Evolutionary conservation across 345 rosid genomes (phyloP).

Genomic region (Rubroshorea leprosula): DNA sequence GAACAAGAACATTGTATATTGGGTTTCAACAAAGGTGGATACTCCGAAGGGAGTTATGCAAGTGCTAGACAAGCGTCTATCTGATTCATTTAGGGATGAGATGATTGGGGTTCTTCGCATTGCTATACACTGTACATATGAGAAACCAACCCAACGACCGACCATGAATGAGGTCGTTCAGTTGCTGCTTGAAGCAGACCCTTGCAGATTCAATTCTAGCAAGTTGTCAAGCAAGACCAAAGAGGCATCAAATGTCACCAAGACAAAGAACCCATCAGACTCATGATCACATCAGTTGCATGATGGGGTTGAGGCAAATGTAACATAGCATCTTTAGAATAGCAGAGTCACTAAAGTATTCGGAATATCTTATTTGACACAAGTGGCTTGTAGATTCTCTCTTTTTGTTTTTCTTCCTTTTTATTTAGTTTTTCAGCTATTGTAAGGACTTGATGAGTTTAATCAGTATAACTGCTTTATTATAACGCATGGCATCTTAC

Average conservation of each 20-base stretch:
- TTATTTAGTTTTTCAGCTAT: constrained; percentile 15
- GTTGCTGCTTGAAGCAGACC: constrained; percentile 60
- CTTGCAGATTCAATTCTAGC: constrained; percentile 41
- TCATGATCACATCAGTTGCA: constrained; percentile 12
- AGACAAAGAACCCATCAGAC: constrained; percentile 34
- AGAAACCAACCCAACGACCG: constrained; percentile 59
- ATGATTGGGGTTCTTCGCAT: constrained; percentile 66
- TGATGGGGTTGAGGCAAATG: constrained; percentile 17
- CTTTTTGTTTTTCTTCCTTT: not conserved
- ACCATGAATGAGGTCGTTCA: constrained; percentile 88
- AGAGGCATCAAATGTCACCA: constrained; percentile 34
- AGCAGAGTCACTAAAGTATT: constrained; percentile 12
- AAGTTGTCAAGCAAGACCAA: constrained; percentile 46
- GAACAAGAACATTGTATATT: constrained; percentile 70
- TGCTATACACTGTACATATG: constrained; percentile 71
- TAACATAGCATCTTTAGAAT: constrained; percentile 15
- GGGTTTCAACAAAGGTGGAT: constrained; percentile 71
- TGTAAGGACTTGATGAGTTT: constrained; percentile 18
- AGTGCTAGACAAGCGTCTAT: constrained; percentile 57
- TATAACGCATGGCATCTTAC: constrained; percentile 39
- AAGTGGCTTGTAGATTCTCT: constrained; percentile 28
- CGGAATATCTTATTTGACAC: not conserved
- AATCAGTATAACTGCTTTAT: constrained; percentile 38
- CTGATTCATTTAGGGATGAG: constrained; percentile 58
- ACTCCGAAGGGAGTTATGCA: constrained; percentile 68